Evolutionary conservation across 768 basidiomycete genomes (phyloP).

Genomic region (Pleurotus citrinopileatus): DNA sequence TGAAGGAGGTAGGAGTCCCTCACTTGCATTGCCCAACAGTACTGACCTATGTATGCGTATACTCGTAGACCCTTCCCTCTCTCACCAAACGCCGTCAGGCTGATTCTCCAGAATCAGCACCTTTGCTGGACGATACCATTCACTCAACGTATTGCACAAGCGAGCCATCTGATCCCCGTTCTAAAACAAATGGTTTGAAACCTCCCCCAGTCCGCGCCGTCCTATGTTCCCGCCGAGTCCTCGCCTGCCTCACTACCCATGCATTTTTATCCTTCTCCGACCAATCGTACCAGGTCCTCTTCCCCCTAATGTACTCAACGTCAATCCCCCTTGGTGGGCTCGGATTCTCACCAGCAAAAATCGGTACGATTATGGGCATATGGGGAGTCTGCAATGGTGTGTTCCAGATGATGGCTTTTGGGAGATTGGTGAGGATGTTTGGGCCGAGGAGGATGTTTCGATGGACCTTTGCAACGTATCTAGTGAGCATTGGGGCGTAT

Average conservation of each 20-base stretch:
- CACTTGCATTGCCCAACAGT: background rate
- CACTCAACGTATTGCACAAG: background rate
- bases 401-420: constrained; percentile 29
- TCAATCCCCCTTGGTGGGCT: constrained; percentile 62
- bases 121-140: background rate
- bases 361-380: constrained; percentile 56
- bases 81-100: background rate
- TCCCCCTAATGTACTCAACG: constrained; percentile 51
- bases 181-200: background rate
- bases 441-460: constrained; percentile 1
- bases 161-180: background rate
- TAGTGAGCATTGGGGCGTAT: constrained; percentile 1
- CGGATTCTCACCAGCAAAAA: constrained; percentile 57
- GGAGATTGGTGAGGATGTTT: background rate
- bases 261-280: constrained; percentile 34
- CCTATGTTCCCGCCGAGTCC: background rate
- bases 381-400: constrained; percentile 51
- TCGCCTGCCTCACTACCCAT: constrained; percentile 21
- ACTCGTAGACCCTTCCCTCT: constrained; percentile 3
- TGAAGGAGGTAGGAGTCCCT: constrained; percentile 5
- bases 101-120: background rate
- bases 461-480: background rate
- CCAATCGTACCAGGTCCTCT: constrained; percentile 32
- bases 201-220: background rate
- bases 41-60: no score